A percentile compares a stretch with the other conserved stretches of the same genome.
Evolutionary conservation across 1,139 yeast genomes (phyloP).

Genomic region (Petasospora fabianii): DNA sequence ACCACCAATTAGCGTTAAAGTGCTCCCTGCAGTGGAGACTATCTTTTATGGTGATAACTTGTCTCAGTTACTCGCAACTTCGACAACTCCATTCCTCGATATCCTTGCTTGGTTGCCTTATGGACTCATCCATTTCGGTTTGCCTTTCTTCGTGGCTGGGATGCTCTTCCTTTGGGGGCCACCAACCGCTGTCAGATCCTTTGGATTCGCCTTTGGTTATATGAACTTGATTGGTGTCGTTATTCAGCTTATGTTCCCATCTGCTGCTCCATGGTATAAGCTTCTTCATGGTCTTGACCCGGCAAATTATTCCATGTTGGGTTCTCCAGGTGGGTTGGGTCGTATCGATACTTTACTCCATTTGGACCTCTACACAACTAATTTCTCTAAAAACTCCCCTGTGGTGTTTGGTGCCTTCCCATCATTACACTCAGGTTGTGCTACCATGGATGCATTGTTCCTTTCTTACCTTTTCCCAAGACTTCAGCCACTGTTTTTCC

Average conservation of each 20-base stretch:
- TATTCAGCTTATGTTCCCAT: conserved; percentile 80
- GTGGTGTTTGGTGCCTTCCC: conserved; percentile 98
- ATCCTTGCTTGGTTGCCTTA: conserved; percentile 94
- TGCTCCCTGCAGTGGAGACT: conserved; percentile 91
- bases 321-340: conserved; percentile 95
- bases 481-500: conserved; percentile 57
- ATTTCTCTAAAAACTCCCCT: conserved; percentile 75
- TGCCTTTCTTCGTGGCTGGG: conserved; percentile 85
- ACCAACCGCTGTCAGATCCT: conserved; percentile 81
- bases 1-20: conserved; percentile 87
- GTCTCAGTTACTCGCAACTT: conserved; percentile 78
- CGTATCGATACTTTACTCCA: conserved; percentile 83
- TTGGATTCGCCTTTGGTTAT: conserved; percentile 96
- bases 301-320: conserved; percentile 88
- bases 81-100: conserved; percentile 66
- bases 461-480: conserved; percentile 78
- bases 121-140: conserved; percentile 83
- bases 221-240: conserved; percentile 87
- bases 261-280: conserved; percentile 99
- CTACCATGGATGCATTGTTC: conserved; percentile 89
- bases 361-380: conserved; percentile 79
- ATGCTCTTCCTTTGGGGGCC: conserved; percentile 86
- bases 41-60: conserved; percentile 91
- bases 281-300: conserved; percentile 80
- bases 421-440: conserved; percentile 89